These are phyloP conservation scores for Candida vartiovaarae DNA, from an alignment of 805 yeast species.

Conservation along the genomic window DNA sequence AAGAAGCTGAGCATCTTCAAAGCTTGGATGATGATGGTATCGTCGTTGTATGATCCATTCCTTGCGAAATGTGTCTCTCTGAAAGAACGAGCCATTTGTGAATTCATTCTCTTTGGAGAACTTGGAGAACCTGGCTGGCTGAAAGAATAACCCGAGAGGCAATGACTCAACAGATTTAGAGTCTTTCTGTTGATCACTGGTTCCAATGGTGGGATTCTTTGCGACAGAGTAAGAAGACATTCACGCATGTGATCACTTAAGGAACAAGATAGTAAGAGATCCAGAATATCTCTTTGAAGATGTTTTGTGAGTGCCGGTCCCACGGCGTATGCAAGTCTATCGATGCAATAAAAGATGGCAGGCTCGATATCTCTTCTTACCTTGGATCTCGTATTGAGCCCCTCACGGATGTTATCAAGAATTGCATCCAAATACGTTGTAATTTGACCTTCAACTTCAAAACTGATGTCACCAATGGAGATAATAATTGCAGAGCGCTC, in stretches of 20 bases:
- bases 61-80: slow-evolving; percentile 66
- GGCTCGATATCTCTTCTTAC: slow-evolving; percentile 70
- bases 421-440: slow-evolving; percentile 84
- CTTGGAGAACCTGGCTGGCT: slow-evolving; percentile 84
- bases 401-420: slow-evolving; percentile 77
- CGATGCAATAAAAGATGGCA: slow-evolving; percentile 82
- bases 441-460: slow-evolving; percentile 70
- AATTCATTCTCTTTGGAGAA: slow-evolving; percentile 41
- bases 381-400: slow-evolving; percentile 45
- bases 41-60: slow-evolving; percentile 52
- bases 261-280: slow-evolving; percentile 74
- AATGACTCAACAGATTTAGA: slow-evolving; percentile 62
- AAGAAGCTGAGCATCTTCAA: slow-evolving; percentile 70
- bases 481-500: slow-evolving; percentile 73
- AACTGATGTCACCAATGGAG: slow-evolving; percentile 80
- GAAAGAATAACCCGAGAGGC: slow-evolving; percentile 75
- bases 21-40: slow-evolving; percentile 62
- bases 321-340: slow-evolving; percentile 79
- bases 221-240: slow-evolving; percentile 59
- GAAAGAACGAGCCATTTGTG: slow-evolving; percentile 66
- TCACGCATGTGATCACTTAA: slow-evolving; percentile 77
- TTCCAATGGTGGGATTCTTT: slow-evolving; percentile 73
- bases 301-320: slow-evolving; percentile 93
- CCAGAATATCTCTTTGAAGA: slow-evolving; percentile 72
- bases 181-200: slow-evolving; percentile 65